Base-by-base conservation (phyloP, 116 monocot species). In the Thalassia testudinum region DNA sequence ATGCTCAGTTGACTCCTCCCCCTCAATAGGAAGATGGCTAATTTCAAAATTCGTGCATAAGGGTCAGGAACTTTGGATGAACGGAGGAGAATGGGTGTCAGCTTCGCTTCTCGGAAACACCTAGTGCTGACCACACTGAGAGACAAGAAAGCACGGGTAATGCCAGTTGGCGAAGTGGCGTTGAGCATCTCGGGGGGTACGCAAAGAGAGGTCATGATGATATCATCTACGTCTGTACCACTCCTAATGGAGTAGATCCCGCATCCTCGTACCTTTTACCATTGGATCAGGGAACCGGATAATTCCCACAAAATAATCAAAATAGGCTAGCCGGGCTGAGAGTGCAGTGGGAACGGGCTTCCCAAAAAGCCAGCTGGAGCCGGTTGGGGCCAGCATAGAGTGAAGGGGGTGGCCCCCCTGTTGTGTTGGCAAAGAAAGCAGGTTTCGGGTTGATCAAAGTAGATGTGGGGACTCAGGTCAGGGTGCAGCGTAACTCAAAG, bases 281-380 rank as follows among this genome's bases (percentile, higher is more conserved):
- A n/a, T n/a, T n/a, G n/a, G 52, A 59, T 50, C 58, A 59, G 40
- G 58, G 66, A 67, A 59, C 37, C 26, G 24, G 66, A 44, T 49
- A 67, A 67, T 67, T 67, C 66, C 66, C 59, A 59, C 58, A n/a
- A n/a, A n/a, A n/a, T 67, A 50, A 24, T 20, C 25, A 18, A 42
- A 40, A 59, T 30, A 67, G 42, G 66, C 50, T 42, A 67, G 58
- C 59, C 51, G 17, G 52, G 66, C 38, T 59, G 51, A 4, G 47
- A 47, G 47, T 47, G 7, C 47, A n/a, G n/a, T n/a, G n/a, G n/a
- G n/a, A n/a, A n/a, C n/a, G n/a, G n/a, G n/a, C n/a, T n/a, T n/a
- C n/a, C 47, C 47, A 47, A 47, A 47, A 47, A 47, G 47, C 47
- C 47, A 47, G 47, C 47, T 58, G 34, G 34, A 37, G 37, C 23